Evolutionary conservation across 345 rosid species (phyloP), one percentile per base, ranked within the genome.

Genomic region (Linum lewisii): DNA sequence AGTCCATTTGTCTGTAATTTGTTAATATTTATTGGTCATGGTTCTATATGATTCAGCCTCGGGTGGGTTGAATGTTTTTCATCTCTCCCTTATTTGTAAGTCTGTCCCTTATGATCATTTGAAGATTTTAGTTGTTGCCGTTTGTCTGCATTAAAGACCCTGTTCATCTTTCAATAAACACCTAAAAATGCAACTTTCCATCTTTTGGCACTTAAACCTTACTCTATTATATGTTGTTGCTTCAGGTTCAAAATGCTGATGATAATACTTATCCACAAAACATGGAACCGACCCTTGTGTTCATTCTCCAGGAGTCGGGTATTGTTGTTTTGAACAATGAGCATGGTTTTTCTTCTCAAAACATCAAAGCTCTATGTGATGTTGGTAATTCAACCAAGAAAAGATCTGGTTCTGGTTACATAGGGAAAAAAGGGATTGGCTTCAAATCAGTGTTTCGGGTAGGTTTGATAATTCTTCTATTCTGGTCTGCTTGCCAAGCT

Each of bases 401-500:
- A 66, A 92, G 88, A 71, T 80, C 83, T 74, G 78, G 77, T 53
- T 47, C 76, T 71, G 98, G 98, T 54, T 91, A 88, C 75, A 86
- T 91, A 45, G 96, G 96, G 68, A 81, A 86, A 78, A 91, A 91
- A 75, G 98, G 98, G 75, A 91, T 91, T 72, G 98, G 98, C 69
- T 91, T 91, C 76, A 91, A 91, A 80, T 91, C 98, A 63, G 98
- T 91, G 52, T 91, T 88, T 74, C 96, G 95, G 93, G 98, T 91
- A 80, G 58, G 58, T 50, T 34, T 10, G 16, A 29, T 15, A 18
- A n/a, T 22, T 7, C 19, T 5, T 32, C 37, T 50, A 21, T 32
- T 8, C 23, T 52, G 10, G 13, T 52, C 23, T 19, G 1, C 21
- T 23, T 20, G 24, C 19, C 55, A 26, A 26, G 4, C 55, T 20